Base-by-base conservation (phyloP, 495 filamentous ascomycete species). In the Penicillium daleae region DNA sequence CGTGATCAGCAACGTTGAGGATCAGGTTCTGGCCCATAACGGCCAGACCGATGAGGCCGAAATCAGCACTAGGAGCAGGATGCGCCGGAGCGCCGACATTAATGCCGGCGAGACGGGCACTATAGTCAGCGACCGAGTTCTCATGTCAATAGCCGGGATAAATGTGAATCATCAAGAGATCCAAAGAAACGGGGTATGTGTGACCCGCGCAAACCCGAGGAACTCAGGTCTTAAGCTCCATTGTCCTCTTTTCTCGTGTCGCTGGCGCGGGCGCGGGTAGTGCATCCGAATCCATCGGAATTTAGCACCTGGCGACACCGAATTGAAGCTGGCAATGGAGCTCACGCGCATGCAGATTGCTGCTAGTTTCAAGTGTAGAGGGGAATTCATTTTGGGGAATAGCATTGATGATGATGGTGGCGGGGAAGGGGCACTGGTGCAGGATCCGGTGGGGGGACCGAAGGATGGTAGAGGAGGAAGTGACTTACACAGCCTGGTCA, bases 21-120 rank as follows among this genome's bases (percentile, higher is more conserved):
- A 99, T 98, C 85, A 99, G 83, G 86, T 99, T 99, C 87, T 97
- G 86, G 68, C 89, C 89, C 95, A 99, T 98, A 74, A 99, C 94
- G 80, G 96, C 95, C 85, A 99, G 86, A 89, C 95, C 95, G 80
- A 99, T 98, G 76, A 99, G 92, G 86, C 95, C 95, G 83, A 99
- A 93, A 89, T 99, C 85, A 80, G 82, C 85, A 85, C 85, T 87
- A 65, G 78, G 79, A 71, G 64, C 68, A 72, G 72, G 70, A 66
- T 74, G 82, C 86, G 79, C 84, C 75, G 83, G 77, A 73, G 83
- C 82, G 75, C 89, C 88, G 82, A 92, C 83, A 85, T 88, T 85
- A 77, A 93, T 91, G 83, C 86, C 88, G 81, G 91, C 89, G 72
- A 95, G 86, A 82, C 92, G 91, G 79, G 91, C 90, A 83, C 91